Conservation (phyloP, 176 grass and related monocot genomes). For the Oryza nivara region DNA sequence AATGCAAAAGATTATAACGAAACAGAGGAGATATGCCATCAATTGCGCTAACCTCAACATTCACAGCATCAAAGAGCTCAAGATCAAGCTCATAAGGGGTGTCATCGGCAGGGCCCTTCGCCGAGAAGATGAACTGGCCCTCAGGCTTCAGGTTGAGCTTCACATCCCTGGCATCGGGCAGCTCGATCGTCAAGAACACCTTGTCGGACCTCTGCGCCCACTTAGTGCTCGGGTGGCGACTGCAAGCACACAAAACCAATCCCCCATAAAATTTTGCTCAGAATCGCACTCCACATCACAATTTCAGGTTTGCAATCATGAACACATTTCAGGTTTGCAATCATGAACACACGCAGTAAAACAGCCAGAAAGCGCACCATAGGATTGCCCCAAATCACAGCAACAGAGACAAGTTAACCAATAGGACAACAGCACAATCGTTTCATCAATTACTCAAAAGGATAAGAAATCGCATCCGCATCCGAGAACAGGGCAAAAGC, state of each 20-base stretch:
- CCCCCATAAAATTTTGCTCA: background rate
- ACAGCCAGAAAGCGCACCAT: background rate
- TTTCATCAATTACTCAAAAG: background rate
- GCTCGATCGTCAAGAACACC: slow-evolving; percentile 73
- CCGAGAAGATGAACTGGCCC: slow-evolving; percentile 73
- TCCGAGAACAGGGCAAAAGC: background rate
- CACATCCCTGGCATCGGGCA: slow-evolving; percentile 91
- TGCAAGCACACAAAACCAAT: slow-evolving; percentile 22
- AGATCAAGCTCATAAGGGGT: slow-evolving; percentile 73
- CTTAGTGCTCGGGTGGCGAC: slow-evolving; percentile 86
- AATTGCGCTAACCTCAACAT: slow-evolving; percentile 64
- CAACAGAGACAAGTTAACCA: too few species aligned
- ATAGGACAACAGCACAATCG: background rate
- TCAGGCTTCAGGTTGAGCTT: slow-evolving; percentile 82
- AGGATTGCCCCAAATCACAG: background rate
- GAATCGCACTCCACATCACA: background rate
- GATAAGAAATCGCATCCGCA: background rate
- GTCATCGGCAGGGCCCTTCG: slow-evolving; percentile 59
- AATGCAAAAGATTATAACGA: background rate
- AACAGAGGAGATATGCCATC: background rate
- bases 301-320: background rate
- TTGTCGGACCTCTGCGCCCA: slow-evolving; percentile 85
- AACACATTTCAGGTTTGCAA: background rate
- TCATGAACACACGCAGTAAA: background rate
- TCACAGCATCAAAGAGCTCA: slow-evolving; percentile 79